Evolutionary conservation across 345 rosid species (phyloP), one percentile per base, ranked within the genome.

Genomic region (Garcia nutans): DNA sequence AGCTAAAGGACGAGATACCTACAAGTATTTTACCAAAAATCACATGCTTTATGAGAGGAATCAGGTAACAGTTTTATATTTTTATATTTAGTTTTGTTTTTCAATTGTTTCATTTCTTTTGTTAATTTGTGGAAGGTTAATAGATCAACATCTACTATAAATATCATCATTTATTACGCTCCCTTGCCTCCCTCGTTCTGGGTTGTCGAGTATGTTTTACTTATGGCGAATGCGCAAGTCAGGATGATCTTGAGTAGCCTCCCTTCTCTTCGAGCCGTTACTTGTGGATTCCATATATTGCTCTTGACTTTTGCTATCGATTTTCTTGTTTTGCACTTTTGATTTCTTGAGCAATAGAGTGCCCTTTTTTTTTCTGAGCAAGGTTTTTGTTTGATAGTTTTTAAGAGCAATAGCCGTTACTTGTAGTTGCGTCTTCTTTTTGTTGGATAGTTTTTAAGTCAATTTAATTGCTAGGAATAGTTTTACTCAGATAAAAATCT

Each of bases 41-140:
- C 94, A 91, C 79, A 90, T 95, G 93, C 88, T 93, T 76, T 93
- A 91, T 81, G 99, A 95, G 81, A 87, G 97, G 77, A 95, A 93
- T 80, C 98, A 91, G 97, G 99, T 95, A 75, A 62, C 64, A 10
- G 68, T 47, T 22, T 73, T 50, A 42, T 37, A 23, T 56, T 63
- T 66, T 26, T 5, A 23, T 41, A 68, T 60, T 57, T 66, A 5
- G 3, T 56, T 75, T 19, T 47, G 3, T 17, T 70, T 54, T 70
- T 70, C 44, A 24, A 26, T 8, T 69, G 6, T 69, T 68, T 47
- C 60, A 6, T 28, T 68, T 47, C 41, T 4, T 23, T 70, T 55
- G 45, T 31, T 70, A 52, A 16, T n/a, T 16, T 50, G 23, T 26
- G 16, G 20, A 52, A 52, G 5, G 12, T 52, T 52, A 52, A 15